These are phyloP conservation scores for Dictyostelium intermedium DNA, from an alignment of 78 protist genomes.

Conservation along the genomic window DNA sequence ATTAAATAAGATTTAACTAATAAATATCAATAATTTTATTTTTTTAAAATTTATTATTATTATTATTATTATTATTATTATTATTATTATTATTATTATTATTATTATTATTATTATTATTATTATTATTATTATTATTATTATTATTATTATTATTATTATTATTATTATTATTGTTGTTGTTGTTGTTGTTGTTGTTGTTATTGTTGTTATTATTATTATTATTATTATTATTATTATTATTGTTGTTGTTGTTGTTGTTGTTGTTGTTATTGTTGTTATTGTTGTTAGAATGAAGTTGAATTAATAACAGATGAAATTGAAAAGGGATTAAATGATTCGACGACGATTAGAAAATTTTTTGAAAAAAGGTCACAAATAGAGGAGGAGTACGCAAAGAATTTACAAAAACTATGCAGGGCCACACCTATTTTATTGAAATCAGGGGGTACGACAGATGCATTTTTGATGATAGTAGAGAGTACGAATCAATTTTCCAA, in stretches of 20 bases:
- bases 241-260: neutral
- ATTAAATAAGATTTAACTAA: no score
- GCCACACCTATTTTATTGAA: constrained; percentile 21
- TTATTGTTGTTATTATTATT: neutral
- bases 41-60: no score
- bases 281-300: constrained; percentile 28
- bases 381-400: constrained; percentile 71
- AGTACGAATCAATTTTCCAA: constrained; percentile 13
- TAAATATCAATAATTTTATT: no score
- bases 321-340: constrained; percentile 55
- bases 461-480: constrained; percentile 41
- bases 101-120: no score
- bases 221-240: neutral
- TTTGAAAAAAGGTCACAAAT: constrained; percentile 57
- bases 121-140: no score
- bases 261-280: neutral
- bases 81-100: no score
- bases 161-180: neutral
- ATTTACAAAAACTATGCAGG: constrained; percentile 32
- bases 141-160: neutral
- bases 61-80: no score
- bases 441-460: constrained; percentile 12
- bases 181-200: neutral
- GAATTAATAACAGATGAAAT: constrained; percentile 50
- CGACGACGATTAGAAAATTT: constrained; percentile 23